These are phyloP conservation scores for Microbotryum saponariae DNA, from an alignment of 1,284 basidiomycete species.

Conservation along the genomic window DNA sequence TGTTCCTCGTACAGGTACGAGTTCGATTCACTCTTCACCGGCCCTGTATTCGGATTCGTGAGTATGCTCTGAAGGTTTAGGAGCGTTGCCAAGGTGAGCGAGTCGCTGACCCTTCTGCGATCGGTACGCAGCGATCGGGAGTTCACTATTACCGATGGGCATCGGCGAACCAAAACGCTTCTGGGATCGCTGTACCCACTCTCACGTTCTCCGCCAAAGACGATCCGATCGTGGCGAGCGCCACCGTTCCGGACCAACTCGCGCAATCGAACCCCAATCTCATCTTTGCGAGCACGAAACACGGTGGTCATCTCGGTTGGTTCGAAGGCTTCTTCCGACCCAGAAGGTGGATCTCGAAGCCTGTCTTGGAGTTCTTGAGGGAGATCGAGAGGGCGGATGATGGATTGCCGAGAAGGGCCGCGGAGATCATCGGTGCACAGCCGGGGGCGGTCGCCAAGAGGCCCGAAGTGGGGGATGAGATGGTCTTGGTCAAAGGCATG, in stretches of 20 bases:
- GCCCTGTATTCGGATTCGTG: constrained; percentile 63
- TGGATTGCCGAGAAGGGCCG: neutral
- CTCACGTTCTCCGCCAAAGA: constrained; percentile 81
- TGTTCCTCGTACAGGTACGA: constrained; percentile 30
- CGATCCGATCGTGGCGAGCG: constrained; percentile 65
- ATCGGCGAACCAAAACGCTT: constrained; percentile 32
- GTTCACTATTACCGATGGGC: constrained; percentile 63
- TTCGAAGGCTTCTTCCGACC: constrained; percentile 53
- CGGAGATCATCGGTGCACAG: constrained; percentile 7
- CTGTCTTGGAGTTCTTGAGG: constrained; percentile 56
- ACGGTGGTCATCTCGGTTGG: constrained; percentile 93
- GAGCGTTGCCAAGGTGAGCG: neutral
- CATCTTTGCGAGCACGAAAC: constrained; percentile 62
- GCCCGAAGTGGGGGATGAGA: constrained; percentile 20
- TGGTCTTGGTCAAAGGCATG: constrained; percentile 22
- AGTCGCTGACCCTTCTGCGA: neutral
- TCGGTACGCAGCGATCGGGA: constrained; percentile 51
- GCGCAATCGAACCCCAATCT: constrained; percentile 57
- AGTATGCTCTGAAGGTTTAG: neutral
- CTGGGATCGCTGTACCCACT: constrained; percentile 42
- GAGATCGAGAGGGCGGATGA: constrained; percentile 28
- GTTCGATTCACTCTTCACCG: constrained; percentile 56
- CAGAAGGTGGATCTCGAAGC: constrained; percentile 61
- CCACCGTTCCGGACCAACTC: constrained; percentile 32
- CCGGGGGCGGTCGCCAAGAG: neutral